A percentile compares a stretch with the other conserved stretches of the same genome.
Conservation (phyloP, 805 yeast genomes). For the Hemisphaericaspora nanyangensis region DNA sequence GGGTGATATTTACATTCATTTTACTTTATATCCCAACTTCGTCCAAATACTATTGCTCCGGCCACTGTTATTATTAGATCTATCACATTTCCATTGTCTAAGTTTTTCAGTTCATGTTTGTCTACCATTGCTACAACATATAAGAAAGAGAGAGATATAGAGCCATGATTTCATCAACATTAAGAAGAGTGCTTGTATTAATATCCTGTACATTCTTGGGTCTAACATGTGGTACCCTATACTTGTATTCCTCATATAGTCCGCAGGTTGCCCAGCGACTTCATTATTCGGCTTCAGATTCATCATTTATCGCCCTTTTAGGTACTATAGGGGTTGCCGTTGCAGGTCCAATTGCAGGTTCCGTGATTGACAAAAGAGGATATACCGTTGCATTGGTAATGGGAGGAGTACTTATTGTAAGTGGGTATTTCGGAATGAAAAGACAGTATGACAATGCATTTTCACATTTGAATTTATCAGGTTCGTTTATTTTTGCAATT, state of each 20-base stretch:
- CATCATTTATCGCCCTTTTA: slow-evolving; percentile 60
- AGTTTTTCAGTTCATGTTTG: too few species aligned
- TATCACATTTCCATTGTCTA: too few species aligned
- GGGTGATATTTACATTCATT: background rate
- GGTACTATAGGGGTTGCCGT: slow-evolving; percentile 65
- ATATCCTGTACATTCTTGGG: slow-evolving; percentile 41
- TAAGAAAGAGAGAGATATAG: too few species aligned
- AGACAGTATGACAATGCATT: slow-evolving; percentile 42
- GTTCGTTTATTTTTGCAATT: slow-evolving; percentile 48
- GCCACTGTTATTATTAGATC: too few species aligned
- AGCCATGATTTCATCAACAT: slow-evolving; percentile 15
- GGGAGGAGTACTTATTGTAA: slow-evolving; percentile 47
- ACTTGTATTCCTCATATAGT: slow-evolving; percentile 71
- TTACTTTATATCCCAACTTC: background rate
- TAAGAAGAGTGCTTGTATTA: slow-evolving; percentile 21
- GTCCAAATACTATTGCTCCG: background rate
- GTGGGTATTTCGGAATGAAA: slow-evolving; percentile 56
- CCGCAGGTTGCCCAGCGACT: slow-evolving; percentile 67
- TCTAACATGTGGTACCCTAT: slow-evolving; percentile 68
- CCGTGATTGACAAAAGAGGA: slow-evolving; percentile 59
- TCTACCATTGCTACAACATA: too few species aligned
- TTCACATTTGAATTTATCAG: slow-evolving; percentile 39
- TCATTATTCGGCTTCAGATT: slow-evolving; percentile 55
- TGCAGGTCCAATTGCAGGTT: slow-evolving; percentile 67
- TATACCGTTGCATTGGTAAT: slow-evolving; percentile 48